Conservation (phyloP, 495 filamentous ascomycete species). For the Penicillium taxi region DNA sequence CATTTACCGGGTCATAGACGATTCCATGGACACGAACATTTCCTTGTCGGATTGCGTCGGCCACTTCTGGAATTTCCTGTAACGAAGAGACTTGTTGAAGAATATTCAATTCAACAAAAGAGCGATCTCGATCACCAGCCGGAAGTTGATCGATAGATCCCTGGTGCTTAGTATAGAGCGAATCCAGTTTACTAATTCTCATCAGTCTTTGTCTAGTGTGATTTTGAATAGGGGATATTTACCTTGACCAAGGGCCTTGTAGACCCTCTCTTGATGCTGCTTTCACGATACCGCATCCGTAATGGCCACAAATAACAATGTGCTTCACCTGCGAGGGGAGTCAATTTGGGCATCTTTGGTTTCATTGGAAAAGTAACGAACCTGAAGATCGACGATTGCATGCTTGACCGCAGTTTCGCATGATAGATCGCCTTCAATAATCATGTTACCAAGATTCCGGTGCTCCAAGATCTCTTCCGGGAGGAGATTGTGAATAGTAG, state of each 20-base stretch:
- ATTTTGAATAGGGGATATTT: neutral
- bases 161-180: constrained; percentile 9
- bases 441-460: constrained; percentile 33
- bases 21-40: constrained; percentile 15
- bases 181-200: constrained; percentile 11
- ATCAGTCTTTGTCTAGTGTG: neutral
- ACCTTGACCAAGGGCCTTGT: constrained; percentile 18
- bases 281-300: constrained; percentile 34
- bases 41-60: constrained; percentile 7
- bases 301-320: constrained; percentile 39
- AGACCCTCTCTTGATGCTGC: constrained; percentile 13
- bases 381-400: constrained; percentile 27
- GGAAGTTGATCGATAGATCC: constrained; percentile 11
- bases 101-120: constrained; percentile 20
- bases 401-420: constrained; percentile 27
- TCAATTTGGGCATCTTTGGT: constrained; percentile 2
- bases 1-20: constrained; percentile 12
- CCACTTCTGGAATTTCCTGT: constrained; percentile 11
- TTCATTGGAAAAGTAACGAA: constrained; percentile 3
- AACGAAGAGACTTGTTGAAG: constrained; percentile 16
- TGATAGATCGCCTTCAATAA: constrained; percentile 29
- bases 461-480: constrained; percentile 35
- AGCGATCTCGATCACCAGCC: constrained; percentile 6
- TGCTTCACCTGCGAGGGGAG: constrained; percentile 30
- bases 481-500: constrained; percentile 22